Percentiles rank a stretch among this genome's conserved stretches.
Evolutionary conservation across 768 basidiomycete species (phyloP).

Genomic region (Phlebiopsis flavidoalba): DNA sequence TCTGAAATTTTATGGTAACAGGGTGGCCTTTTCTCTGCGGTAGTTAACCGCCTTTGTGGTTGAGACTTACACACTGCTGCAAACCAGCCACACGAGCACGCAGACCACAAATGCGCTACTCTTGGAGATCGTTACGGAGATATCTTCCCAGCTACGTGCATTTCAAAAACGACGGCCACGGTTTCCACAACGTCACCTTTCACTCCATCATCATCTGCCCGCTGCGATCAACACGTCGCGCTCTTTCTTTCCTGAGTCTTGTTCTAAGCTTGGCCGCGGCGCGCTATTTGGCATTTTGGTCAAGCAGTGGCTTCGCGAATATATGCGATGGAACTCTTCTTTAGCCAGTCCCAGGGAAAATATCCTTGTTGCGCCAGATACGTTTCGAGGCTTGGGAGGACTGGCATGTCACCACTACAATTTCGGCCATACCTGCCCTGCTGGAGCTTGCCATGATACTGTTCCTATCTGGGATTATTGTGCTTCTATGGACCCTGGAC

Average conservation of each 20-base stretch:
- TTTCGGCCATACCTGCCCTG: not conserved
- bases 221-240: constrained; percentile 6
- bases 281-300: constrained; percentile 5
- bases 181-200: not conserved
- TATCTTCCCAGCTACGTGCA: not conserved
- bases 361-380: constrained; percentile 1
- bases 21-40: constrained; percentile 1
- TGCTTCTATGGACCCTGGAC: constrained; percentile 6
- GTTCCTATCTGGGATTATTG: constrained; percentile 1
- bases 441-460: constrained; percentile 6
- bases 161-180: no score
- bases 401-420: constrained; percentile 2
- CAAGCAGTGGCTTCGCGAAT: constrained; percentile 5
- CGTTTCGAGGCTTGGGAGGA: not conserved
- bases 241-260: constrained; percentile 8
- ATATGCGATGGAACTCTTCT: not conserved
- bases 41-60: not conserved
- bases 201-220: not conserved
- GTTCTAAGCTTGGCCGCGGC: constrained; percentile 1
- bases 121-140: no score
- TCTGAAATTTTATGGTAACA: not conserved
- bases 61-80: not conserved
- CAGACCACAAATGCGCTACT: not conserved
- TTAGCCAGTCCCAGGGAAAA: not conserved
- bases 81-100: not conserved